Conservation (phyloP, 495 filamentous ascomycete species). For the Hypoxylon lienhwacheense region DNA sequence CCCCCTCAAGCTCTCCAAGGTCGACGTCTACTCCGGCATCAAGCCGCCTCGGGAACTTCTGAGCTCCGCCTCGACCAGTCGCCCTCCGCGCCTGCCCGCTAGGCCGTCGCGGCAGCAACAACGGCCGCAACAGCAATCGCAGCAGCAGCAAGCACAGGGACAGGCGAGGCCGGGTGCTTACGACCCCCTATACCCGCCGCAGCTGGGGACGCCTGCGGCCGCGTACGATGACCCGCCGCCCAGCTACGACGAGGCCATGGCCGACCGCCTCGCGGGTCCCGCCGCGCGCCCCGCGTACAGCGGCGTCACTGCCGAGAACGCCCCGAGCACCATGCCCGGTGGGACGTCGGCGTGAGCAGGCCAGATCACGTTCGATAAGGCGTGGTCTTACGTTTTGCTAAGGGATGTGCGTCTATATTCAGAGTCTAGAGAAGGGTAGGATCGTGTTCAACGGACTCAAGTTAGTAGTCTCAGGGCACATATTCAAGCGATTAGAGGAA, state of each 20-base stretch:
- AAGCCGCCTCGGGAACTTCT: conserved; percentile 76
- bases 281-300: conserved; percentile 49
- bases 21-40: conserved; percentile 88
- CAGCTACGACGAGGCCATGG: conserved; percentile 91
- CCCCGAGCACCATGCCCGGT: conserved; percentile 47
- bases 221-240: conserved; percentile 67
- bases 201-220: conserved; percentile 46
- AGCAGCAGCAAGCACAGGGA: background rate
- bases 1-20: conserved; percentile 69
- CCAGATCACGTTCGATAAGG: no score
- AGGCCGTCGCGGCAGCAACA: conserved; percentile 15
- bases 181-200: conserved; percentile 52
- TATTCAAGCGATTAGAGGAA: no score
- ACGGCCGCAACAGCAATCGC: conserved; percentile 18
- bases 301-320: conserved; percentile 53
- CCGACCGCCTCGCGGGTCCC: conserved; percentile 62
- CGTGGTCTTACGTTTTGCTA: no score
- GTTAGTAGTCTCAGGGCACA: no score
- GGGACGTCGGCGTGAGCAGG: no score
- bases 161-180: background rate
- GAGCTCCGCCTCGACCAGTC: conserved; percentile 45
- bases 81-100: conserved; percentile 5
- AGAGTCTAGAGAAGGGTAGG: no score
- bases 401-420: no score
- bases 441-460: no score